These are phyloP conservation scores for Backusella sp. DNA, from an alignment of 192 early-diverging fungal species.

Conservation along the genomic window DNA sequence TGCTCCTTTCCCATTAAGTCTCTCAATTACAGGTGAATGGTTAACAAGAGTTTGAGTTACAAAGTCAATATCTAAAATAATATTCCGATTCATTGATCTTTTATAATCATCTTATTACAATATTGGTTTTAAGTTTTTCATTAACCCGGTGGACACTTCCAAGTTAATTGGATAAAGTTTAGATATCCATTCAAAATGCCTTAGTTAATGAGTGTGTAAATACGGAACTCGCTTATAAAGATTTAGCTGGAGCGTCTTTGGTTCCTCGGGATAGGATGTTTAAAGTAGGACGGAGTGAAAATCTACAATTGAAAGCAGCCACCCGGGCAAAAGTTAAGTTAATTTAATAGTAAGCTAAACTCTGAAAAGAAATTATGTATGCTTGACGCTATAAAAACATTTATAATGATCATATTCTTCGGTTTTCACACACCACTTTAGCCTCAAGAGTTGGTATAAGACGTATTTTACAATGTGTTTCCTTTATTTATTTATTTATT, in stretches of 20 bases:
- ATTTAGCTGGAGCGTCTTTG: background rate
- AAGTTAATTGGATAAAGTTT: background rate
- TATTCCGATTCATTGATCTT: background rate
- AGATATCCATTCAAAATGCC: background rate
- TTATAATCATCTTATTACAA: background rate
- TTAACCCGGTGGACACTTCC: background rate
- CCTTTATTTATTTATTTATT: background rate
- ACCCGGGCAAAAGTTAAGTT: background rate
- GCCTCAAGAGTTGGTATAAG: background rate
- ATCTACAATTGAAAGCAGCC: background rate
- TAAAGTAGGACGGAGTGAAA: constrained; percentile 1
- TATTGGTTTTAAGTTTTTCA: background rate
- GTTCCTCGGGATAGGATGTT: background rate
- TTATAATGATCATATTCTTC: too few relatives aligned
- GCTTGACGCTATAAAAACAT: background rate
- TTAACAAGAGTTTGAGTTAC: background rate
- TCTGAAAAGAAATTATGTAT: background rate
- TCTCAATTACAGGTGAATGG: background rate
- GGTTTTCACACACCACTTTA: background rate
- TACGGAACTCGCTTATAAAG: background rate
- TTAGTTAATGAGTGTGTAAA: background rate
- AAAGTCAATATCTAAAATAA: background rate
- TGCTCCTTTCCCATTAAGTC: background rate
- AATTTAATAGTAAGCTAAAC: background rate
- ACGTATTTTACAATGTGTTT: background rate